A percentile compares a stretch with the other conserved stretches of the same genome.
Evolutionary conservation across 768 basidiomycete species (phyloP).

Genomic region (Clavaria fumosa): DNA sequence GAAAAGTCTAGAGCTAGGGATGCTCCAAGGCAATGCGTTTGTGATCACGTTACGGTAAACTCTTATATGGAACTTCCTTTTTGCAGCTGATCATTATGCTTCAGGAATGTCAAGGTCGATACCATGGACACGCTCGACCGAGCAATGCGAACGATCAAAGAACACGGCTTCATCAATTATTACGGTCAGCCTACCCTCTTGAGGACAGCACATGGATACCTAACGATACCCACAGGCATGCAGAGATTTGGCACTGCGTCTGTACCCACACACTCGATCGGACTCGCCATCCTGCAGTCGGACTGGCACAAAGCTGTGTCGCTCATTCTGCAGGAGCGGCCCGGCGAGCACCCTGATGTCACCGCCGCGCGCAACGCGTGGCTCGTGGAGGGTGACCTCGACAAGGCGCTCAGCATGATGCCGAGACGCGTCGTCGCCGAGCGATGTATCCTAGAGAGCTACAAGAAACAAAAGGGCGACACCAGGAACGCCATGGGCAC

Average conservation of each 20-base stretch:
- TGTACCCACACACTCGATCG: constrained; percentile 89
- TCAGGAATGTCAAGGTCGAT: constrained; percentile 74
- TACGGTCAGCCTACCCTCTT: constrained; percentile 45
- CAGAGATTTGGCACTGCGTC: constrained; percentile 97
- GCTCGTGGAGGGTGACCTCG: constrained; percentile 69
- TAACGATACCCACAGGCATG: constrained; percentile 50
- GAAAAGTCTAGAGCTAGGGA: constrained; percentile 74
- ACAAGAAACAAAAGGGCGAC: constrained; percentile 63
- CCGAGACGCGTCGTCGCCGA: constrained; percentile 90
- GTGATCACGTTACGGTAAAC: constrained; percentile 81
- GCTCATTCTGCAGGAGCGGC: constrained; percentile 64
- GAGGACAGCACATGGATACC: background rate
- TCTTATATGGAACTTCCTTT: background rate
- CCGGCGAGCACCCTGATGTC: constrained; percentile 91
- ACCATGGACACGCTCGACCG: constrained; percentile 56
- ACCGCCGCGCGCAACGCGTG: constrained; percentile 71
- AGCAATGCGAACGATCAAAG: constrained; percentile 63
- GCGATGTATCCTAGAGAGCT: constrained; percentile 81
- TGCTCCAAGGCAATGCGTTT: constrained; percentile 94
- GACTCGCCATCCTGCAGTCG: constrained; percentile 73
- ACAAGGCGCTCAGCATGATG: constrained; percentile 71
- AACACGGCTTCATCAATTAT: constrained; percentile 92
- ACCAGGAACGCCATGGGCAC: constrained; percentile 79
- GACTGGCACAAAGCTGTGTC: constrained; percentile 84
- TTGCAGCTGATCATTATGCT: background rate